Evolutionary conservation across 306 rosid species (phyloP).

Genomic region (Calophaca sinica): DNA sequence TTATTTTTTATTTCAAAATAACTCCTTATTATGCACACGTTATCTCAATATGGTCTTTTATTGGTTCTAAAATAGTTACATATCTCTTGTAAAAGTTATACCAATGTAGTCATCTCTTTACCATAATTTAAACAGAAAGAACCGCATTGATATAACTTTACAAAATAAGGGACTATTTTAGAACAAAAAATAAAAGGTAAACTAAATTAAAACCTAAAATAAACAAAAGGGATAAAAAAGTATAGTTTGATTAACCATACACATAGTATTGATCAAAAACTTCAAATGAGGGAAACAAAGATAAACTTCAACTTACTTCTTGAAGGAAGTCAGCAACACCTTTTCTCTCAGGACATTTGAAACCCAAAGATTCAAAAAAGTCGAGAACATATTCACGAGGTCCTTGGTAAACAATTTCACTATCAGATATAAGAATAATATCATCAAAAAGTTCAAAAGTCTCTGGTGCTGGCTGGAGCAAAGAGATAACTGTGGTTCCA

Average conservation of each 20-base stretch:
- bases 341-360: constrained; percentile 62
- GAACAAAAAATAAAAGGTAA: no score
- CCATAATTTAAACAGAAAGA: no score
- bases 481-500: constrained; percentile 56
- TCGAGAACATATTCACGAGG: constrained; percentile 57
- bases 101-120: no score
- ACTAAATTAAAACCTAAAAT: no score
- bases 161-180: no score
- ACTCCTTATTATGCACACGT: no score
- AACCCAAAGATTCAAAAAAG: constrained; percentile 58
- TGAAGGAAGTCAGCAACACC: constrained; percentile 65
- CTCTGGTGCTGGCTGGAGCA: constrained; percentile 66
- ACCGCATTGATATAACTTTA: no score
- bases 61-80: no score
- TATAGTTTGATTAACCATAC: background rate
- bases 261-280: background rate
- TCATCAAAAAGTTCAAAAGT: constrained; percentile 61
- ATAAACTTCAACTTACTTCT: constrained; percentile 47
- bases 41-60: no score
- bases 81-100: no score
- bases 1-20: no score
- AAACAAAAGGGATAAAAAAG: no score
- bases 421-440: constrained; percentile 58
- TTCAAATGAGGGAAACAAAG: background rate
- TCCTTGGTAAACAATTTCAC: constrained; percentile 60